A percentile compares a stretch with the other conserved stretches of the same genome.
Conservation (phyloP, 495 filamentous ascomycete genomes). For the Penicillium riverlandense region DNA sequence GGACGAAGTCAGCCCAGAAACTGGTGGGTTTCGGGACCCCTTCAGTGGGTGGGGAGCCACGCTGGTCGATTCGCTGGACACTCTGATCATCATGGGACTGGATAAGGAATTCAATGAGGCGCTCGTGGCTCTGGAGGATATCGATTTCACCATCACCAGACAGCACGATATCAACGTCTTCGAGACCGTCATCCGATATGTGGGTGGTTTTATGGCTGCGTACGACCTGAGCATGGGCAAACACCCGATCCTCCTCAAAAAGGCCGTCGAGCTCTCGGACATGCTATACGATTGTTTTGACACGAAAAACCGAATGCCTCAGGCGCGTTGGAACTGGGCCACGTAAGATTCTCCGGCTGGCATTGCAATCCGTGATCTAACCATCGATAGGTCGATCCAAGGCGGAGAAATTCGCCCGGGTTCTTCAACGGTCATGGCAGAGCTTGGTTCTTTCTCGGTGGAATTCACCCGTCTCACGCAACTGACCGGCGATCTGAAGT, state of each 20-base stretch:
- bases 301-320: slow-evolving; percentile 90
- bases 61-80: slow-evolving; percentile 55
- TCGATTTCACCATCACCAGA: slow-evolving; percentile 47
- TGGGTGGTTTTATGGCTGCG: slow-evolving; percentile 76
- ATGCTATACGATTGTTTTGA: slow-evolving; percentile 89
- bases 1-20: slow-evolving; percentile 69
- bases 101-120: slow-evolving; percentile 53
- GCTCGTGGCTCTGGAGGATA: slow-evolving; percentile 42
- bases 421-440: slow-evolving; percentile 53
- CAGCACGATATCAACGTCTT: slow-evolving; percentile 64
- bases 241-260: slow-evolving; percentile 62
- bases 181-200: slow-evolving; percentile 82
- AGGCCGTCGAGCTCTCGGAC: slow-evolving; percentile 80
- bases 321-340: slow-evolving; percentile 49
- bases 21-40: slow-evolving; percentile 39
- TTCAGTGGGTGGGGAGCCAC: slow-evolving; percentile 60
- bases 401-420: slow-evolving; percentile 34
- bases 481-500: slow-evolving; percentile 74
- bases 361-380: slow-evolving; percentile 4
- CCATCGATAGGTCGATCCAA: slow-evolving; percentile 22
- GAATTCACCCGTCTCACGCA: slow-evolving; percentile 94
- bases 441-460: slow-evolving; percentile 79
- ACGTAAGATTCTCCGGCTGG: slow-evolving; percentile 13
- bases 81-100: slow-evolving; percentile 56
- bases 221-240: slow-evolving; percentile 72